Evolutionary conservation across 257 asterid genomes (phyloP).

Genomic region (Fraxinus americana): DNA sequence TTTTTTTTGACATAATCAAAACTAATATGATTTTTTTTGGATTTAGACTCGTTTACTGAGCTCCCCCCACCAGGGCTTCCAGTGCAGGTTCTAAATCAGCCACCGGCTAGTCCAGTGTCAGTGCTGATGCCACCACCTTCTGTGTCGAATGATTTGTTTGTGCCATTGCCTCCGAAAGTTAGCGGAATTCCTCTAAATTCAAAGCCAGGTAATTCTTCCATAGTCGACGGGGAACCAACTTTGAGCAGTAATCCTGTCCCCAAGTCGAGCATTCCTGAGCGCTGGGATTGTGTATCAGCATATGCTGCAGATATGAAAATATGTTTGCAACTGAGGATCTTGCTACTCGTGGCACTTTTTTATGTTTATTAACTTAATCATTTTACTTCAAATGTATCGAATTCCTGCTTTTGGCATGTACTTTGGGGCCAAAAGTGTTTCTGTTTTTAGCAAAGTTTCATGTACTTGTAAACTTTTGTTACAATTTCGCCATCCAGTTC

Average conservation of each 20-base stretch:
- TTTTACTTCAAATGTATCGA: not conserved
- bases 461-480: not conserved
- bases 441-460: not conserved
- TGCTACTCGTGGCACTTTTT: constrained; percentile 16
- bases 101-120: constrained; percentile 19
- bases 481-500: no score
- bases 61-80: constrained; percentile 26
- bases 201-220: constrained; percentile 7
- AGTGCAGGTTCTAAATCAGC: constrained; percentile 13
- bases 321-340: not conserved
- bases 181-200: constrained; percentile 18
- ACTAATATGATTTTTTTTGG: not conserved
- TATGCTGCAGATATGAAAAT: constrained; percentile 11
- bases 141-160: constrained; percentile 18
- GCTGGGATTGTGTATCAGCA: constrained; percentile 12
- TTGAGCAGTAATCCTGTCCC: constrained; percentile 21
- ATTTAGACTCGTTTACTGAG: constrained; percentile 22
- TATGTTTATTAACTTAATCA: not conserved
- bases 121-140: constrained; percentile 26
- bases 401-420: no score
- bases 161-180: constrained; percentile 35
- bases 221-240: not conserved
- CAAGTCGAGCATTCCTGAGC: constrained; percentile 23
- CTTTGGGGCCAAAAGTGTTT: no score
- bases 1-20: not conserved